Base-by-base conservation (phyloP, 768 basidiomycete species). In the Leccinum variicolor region DNA sequence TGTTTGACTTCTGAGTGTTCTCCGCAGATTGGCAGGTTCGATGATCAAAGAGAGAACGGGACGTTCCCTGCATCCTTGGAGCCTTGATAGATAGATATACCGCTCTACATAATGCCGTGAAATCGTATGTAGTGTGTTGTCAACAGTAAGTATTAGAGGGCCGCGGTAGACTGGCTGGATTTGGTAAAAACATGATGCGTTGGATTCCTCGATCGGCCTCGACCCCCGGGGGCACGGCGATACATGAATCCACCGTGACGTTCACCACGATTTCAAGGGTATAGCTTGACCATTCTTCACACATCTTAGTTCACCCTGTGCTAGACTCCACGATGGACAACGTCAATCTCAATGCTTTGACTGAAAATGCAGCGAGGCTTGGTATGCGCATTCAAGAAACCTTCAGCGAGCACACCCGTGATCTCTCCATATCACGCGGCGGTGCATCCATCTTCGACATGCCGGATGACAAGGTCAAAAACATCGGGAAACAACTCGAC, bases 31-130 rank as follows among this genome's bases (percentile, higher is more conserved):
- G 70, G 78, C 66, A 92, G 87, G 77, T 98, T 89, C 79, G 95
- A 99, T 71, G 95, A 96, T 55, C 94, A 98, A 76, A 85, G 95
- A 72, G 94, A 98, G 73, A 86, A 75, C 63, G 93, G 92, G 57
- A 90, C 89, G 21, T 97, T 97, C 85, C 92, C 94, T 33, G 90
- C 92, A 11, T 92, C 92, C 13, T 77, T 97, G 67, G 92, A 96
- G 70, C 86, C 86, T 60, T 86, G 76, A 81, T 69, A 69, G 58
- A 64, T 60, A 47, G 41, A 41, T n/a, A 41, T 21, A 49, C 29
- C 13, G 29, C 28, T 50, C 2, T 33, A 50, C 13, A 47, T 53
- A 17, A 28, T 46, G 17, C 14, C 21, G 28, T 49, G 53, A 51
- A 66, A 58, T 54, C 53, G n/a, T 31, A 31, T 31, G 31, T 65